Conservation (phyloP, 2,329 filamentous ascomycete genomes). For the Pezicula neosporulosa region DNA sequence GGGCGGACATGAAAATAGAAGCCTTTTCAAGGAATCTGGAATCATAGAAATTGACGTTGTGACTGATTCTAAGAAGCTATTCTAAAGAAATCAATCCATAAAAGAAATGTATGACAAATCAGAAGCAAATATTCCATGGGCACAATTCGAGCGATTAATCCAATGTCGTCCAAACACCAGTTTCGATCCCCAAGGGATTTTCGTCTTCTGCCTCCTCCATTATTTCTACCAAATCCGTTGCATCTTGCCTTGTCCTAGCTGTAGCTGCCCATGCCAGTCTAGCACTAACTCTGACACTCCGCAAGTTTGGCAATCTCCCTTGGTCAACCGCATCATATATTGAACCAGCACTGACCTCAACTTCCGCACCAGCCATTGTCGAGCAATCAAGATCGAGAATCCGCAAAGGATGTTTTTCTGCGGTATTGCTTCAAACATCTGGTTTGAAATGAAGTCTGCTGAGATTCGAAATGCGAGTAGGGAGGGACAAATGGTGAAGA, state of each 20-base stretch:
- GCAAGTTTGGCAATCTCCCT: slow-evolving; percentile 20
- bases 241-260: slow-evolving; percentile 15
- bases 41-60: too few relatives aligned
- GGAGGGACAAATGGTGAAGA: slow-evolving; percentile 20
- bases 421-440: slow-evolving; percentile 16
- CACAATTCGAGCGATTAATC: neutral
- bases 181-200: slow-evolving; percentile 17
- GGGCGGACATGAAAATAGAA: too few relatives aligned
- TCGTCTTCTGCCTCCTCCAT: slow-evolving; percentile 25
- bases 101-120: neutral
- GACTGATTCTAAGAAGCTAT: too few relatives aligned
- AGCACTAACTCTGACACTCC: slow-evolving; percentile 26
- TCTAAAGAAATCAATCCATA: neutral
- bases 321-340: slow-evolving; percentile 26
- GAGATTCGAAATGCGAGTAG: slow-evolving; percentile 25
- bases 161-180: slow-evolving; percentile 18
- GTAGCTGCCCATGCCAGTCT: slow-evolving; percentile 27
- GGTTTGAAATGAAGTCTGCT: slow-evolving; percentile 26
- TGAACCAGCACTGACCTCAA: slow-evolving; percentile 15
- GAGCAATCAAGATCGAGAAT: slow-evolving; percentile 30
- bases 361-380: slow-evolving; percentile 19
- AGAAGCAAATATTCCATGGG: neutral
- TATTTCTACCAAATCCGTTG: slow-evolving; percentile 21
- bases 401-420: slow-evolving; percentile 17
- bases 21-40: too few relatives aligned